phyloP scores from a whole-genome alignment of 202 grass and related monocot genomes.

The Digitaria exilis region DNA sequence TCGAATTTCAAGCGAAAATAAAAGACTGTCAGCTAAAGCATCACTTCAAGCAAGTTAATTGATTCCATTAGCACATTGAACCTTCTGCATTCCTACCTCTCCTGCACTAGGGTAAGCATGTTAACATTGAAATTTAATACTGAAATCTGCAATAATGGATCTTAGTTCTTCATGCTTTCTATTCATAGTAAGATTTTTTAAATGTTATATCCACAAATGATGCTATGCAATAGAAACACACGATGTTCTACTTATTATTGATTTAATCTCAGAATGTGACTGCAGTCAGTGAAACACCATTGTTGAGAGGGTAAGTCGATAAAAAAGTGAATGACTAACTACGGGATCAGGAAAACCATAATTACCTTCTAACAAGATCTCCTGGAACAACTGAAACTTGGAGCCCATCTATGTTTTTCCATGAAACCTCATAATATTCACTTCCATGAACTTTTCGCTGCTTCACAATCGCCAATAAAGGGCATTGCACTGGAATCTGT shows the following conservation, averaged over 20 bases:
- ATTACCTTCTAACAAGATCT: constrained; percentile 82
- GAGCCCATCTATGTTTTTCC: constrained; percentile 70
- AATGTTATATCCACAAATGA: background rate
- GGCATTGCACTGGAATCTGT: constrained; percentile 86
- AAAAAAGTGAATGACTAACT: constrained; percentile 13
- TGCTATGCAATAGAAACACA: background rate
- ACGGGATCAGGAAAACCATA: constrained; percentile 23
- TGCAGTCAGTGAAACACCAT: constrained; percentile 4
- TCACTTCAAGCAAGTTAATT: background rate
- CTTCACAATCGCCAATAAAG: constrained; percentile 63
- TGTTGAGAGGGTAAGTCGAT: background rate
- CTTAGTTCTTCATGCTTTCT: background rate
- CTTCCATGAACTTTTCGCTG: constrained; percentile 67
- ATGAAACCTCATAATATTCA: constrained; percentile 87
- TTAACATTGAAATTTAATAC: background rate
- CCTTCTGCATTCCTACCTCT: background rate
- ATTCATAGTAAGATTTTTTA: background rate
- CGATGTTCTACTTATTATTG: background rate
- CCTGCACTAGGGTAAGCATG: background rate
- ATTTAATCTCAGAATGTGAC: constrained; percentile 10
- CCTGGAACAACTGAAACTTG: constrained; percentile 68
- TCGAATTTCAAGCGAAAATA: background rate
- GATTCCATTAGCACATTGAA: constrained; percentile 6
- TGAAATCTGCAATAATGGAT: background rate
- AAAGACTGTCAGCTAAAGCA: background rate